Evolutionary conservation across 768 basidiomycete species (phyloP).

Genomic region (Tricholoma bakamatsutake): DNA sequence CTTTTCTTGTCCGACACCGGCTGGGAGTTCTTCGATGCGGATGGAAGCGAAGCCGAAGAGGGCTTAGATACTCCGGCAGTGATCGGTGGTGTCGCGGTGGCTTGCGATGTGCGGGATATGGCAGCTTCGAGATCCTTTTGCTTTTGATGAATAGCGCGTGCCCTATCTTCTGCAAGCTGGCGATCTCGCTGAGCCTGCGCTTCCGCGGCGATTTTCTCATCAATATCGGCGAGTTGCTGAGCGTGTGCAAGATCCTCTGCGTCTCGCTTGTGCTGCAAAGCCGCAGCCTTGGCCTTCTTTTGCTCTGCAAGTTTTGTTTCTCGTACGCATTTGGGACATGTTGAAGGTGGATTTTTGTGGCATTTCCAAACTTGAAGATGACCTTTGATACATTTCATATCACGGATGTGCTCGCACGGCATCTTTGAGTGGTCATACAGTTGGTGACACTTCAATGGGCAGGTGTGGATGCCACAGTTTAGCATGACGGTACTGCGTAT

Average conservation of each 20-base stretch:
- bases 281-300: slow-evolving; percentile 33
- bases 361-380: slow-evolving; percentile 45
- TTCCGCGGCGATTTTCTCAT: slow-evolving; percentile 33
- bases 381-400: slow-evolving; percentile 34
- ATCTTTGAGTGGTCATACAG: slow-evolving; percentile 48
- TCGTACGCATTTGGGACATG: slow-evolving; percentile 44
- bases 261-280: slow-evolving; percentile 39
- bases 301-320: slow-evolving; percentile 35
- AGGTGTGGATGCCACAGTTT: slow-evolving; percentile 46
- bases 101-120: background rate
- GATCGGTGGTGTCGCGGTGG: background rate
- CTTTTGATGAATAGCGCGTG: background rate
- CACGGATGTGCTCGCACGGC: slow-evolving; percentile 34
- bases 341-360: slow-evolving; percentile 25
- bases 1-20: background rate
- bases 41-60: background rate
- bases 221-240: slow-evolving; percentile 33
- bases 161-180: slow-evolving; percentile 19
- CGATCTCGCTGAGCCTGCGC: slow-evolving; percentile 29
- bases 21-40: background rate
- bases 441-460: slow-evolving; percentile 59
- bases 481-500: slow-evolving; percentile 22
- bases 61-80: background rate
- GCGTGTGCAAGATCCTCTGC: slow-evolving; percentile 38
- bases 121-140: background rate